A percentile compares a stretch with the other conserved stretches of the same genome.
Conservation (phyloP, 306 rosid genomes). For the Fragaria nilgerrensis region DNA sequence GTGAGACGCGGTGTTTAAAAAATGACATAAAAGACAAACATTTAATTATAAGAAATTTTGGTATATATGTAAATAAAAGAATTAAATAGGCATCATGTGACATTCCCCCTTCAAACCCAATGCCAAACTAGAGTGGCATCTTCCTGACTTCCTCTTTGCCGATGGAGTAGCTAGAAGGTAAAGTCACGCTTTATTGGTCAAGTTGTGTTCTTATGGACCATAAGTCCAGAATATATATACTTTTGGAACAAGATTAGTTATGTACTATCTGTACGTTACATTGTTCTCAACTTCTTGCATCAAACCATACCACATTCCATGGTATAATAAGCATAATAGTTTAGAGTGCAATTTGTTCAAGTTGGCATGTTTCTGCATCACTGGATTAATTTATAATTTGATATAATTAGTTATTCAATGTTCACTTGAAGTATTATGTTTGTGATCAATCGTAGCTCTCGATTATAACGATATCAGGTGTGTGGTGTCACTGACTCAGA, state of each 20-base stretch:
- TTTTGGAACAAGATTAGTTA: too few relatives aligned
- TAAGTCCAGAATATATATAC: too few relatives aligned
- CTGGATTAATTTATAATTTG: neutral
- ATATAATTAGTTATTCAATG: neutral
- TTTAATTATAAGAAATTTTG: too few relatives aligned
- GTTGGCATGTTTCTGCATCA: constrained; percentile 27
- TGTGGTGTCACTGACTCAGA: neutral
- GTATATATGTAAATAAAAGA: too few relatives aligned
- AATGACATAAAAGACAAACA: too few relatives aligned
- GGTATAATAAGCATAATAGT: constrained; percentile 1
- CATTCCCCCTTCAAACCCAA: neutral
- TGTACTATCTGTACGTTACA: too few relatives aligned
- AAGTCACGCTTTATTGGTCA: neutral
- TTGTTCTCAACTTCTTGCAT: too few relatives aligned
- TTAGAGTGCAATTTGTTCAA: constrained; percentile 19
- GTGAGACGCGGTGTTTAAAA: too few relatives aligned
- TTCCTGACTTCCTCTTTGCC: neutral
- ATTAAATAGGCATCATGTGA: too few relatives aligned
- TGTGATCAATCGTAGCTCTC: neutral
- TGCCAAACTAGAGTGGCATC: neutral
- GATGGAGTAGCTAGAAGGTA: neutral
- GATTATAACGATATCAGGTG: too few relatives aligned
- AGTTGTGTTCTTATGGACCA: neutral
- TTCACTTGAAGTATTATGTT: too few relatives aligned
- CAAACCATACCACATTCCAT: neutral